These are phyloP conservation scores for Candida tallmaniae DNA, from an alignment of 805 yeast species.

Conservation along the genomic window DNA sequence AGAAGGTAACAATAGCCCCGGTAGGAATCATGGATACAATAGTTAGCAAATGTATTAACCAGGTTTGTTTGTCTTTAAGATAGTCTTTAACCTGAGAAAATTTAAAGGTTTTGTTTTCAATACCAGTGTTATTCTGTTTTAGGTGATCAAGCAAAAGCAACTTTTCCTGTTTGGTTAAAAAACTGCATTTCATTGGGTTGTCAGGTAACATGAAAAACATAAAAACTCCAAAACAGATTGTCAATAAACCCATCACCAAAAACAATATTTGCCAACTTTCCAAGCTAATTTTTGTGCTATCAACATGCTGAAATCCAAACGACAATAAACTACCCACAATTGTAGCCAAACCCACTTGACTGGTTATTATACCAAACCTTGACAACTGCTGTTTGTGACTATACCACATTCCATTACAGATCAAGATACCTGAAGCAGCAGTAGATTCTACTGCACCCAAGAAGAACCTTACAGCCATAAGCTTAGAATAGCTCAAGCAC, in stretches of 20 bases:
- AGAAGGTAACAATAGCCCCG: constrained; percentile 50
- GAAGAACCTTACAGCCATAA: constrained; percentile 52
- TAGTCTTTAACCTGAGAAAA: constrained; percentile 32
- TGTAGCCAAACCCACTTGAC: constrained; percentile 56
- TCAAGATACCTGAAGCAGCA: constrained; percentile 52
- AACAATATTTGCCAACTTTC: constrained; percentile 61
- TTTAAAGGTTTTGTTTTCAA: constrained; percentile 45
- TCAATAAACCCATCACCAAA: constrained; percentile 50
- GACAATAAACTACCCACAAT: constrained; percentile 43
- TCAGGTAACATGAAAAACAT: constrained; percentile 47
- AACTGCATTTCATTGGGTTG: constrained; percentile 36
- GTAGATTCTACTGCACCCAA: constrained; percentile 54
- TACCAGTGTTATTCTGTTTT: constrained; percentile 47
- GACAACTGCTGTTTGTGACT: constrained; percentile 47
- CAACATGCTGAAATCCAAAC: constrained; percentile 51
- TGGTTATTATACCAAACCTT: constrained; percentile 53
- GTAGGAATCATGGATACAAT: constrained; percentile 45
- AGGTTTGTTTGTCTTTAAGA: constrained; percentile 44
- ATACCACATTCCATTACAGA: constrained; percentile 62
- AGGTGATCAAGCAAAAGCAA: constrained; percentile 40
- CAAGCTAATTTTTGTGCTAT: constrained; percentile 26
- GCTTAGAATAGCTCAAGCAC: constrained; percentile 46
- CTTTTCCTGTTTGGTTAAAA: constrained; percentile 40
- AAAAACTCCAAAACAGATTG: constrained; percentile 45
- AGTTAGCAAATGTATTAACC: constrained; percentile 45